A percentile compares a stretch with the other conserved stretches of the same genome.
These are phyloP conservation scores for Nigrograna mackinnonii DNA, from an alignment of 2,329 filamentous ascomycete species.

Conservation along the genomic window DNA sequence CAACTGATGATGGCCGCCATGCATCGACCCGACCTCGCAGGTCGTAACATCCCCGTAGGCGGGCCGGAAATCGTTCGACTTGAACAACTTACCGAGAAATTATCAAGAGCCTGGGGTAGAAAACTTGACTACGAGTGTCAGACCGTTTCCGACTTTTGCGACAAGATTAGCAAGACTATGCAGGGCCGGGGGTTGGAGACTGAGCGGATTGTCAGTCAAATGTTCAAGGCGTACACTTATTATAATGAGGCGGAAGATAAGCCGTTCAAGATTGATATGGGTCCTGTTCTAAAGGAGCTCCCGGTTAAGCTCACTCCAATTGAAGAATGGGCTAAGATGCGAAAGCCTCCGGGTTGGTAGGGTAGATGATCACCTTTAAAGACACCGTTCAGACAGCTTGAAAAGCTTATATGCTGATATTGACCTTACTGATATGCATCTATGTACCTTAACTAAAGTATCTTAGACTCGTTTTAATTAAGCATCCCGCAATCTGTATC, in stretches of 20 bases:
- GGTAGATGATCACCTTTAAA: too few species aligned
- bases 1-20: slow-evolving; percentile 43
- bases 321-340: slow-evolving; percentile 40
- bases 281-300: slow-evolving; percentile 33
- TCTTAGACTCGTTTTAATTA: too few species aligned
- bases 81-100: slow-evolving; percentile 34
- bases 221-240: slow-evolving; percentile 47
- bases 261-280: slow-evolving; percentile 45
- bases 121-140: slow-evolving; percentile 37
- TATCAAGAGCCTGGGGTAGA: slow-evolving; percentile 37
- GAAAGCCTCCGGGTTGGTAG: slow-evolving; percentile 18
- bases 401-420: too few species aligned
- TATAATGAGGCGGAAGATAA: slow-evolving; percentile 44
- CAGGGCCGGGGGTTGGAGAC: slow-evolving; percentile 38
- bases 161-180: slow-evolving; percentile 36
- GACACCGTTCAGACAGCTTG: too few species aligned
- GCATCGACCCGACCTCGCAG: slow-evolving; percentile 35
- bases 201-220: slow-evolving; percentile 40
- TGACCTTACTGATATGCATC: too few species aligned
- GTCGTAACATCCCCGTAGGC: slow-evolving; percentile 38
- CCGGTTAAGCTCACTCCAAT: slow-evolving; percentile 35
- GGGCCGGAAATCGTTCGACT: slow-evolving; percentile 41
- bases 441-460: too few species aligned
- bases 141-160: slow-evolving; percentile 28
- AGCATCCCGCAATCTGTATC: too few species aligned